Percentiles rank a stretch among this genome's conserved stretches.
These are phyloP conservation scores for Ogataea siamensis DNA, from an alignment of 805 yeast genomes.

Conservation along the genomic window DNA sequence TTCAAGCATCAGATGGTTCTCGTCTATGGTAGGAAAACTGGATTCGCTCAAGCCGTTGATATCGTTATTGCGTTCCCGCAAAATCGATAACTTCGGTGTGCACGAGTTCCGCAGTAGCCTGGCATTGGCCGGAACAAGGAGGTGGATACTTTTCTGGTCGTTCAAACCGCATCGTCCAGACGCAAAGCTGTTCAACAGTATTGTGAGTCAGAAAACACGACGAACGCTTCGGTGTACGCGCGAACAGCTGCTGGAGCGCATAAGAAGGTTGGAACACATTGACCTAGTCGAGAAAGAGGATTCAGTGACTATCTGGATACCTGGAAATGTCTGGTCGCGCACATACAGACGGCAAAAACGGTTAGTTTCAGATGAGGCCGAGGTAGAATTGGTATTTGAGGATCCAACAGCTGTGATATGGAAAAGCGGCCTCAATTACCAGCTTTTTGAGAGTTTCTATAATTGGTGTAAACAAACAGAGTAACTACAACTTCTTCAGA, in stretches of 20 bases:
- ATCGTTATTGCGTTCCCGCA: constrained; percentile 6
- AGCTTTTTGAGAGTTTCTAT: constrained; percentile 33
- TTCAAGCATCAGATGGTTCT: constrained; percentile 35
- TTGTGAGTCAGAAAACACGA: constrained; percentile 6
- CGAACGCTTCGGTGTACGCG: constrained; percentile 5
- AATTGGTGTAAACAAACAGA: constrained; percentile 19
- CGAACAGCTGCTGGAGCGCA: constrained; percentile 4
- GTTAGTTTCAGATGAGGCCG: constrained; percentile 6
- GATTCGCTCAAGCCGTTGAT: constrained; percentile 17
- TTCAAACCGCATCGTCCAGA: constrained; percentile 22
- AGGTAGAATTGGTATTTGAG: constrained; percentile 14
- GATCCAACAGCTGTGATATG: constrained; percentile 15
- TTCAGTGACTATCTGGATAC: constrained; percentile 1
- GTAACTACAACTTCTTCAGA: constrained; percentile 52
- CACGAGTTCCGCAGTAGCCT: constrained; percentile 31
- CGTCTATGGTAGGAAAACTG: constrained; percentile 33
- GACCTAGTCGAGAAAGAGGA: not conserved
- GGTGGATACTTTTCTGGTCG: constrained; percentile 43
- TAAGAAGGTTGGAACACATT: not conserved
- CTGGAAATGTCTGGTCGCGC: constrained; percentile 32
- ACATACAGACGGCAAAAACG: constrained; percentile 24
- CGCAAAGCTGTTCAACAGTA: constrained; percentile 10
- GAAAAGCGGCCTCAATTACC: constrained; percentile 27
- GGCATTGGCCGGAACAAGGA: constrained; percentile 23
- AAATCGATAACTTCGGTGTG: constrained; percentile 30